Percentiles rank a stretch among this genome's conserved stretches.
Evolutionary conservation across 2,329 filamentous ascomycete genomes (phyloP).

Genomic region (Dothistroma pini): DNA sequence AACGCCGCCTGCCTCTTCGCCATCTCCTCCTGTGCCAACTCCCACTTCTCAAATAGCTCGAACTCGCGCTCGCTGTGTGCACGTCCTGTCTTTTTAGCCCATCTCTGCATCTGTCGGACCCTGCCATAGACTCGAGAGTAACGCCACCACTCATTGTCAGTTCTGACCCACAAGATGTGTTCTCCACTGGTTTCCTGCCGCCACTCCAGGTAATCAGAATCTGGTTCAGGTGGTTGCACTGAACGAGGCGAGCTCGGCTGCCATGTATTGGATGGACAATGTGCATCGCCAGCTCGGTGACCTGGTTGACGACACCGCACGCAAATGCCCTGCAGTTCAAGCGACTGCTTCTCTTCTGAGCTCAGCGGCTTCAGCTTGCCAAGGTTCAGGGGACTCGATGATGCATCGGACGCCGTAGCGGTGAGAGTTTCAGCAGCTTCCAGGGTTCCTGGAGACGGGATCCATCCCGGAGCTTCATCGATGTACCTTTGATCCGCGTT

Average conservation of each 20-base stretch:
- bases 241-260: neutral
- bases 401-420: neutral
- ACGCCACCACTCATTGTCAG: neutral
- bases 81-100: neutral
- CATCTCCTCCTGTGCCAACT: neutral
- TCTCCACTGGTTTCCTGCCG: neutral
- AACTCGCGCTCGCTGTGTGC: neutral
- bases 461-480: neutral
- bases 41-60: neutral
- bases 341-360: neutral
- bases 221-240: neutral
- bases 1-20: neutral
- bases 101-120: neutral
- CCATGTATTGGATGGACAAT: neutral
- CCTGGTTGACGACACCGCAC: neutral
- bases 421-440: neutral
- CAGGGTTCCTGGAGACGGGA: neutral
- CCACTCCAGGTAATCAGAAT: neutral
- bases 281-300: neutral
- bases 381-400: neutral
- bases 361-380: neutral
- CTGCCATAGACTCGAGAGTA: neutral
- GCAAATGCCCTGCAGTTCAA: neutral
- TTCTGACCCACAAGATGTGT: neutral
- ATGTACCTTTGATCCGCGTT: neutral